Conservation (phyloP, 441 rosid species). For the Eruca vesicaria region DNA sequence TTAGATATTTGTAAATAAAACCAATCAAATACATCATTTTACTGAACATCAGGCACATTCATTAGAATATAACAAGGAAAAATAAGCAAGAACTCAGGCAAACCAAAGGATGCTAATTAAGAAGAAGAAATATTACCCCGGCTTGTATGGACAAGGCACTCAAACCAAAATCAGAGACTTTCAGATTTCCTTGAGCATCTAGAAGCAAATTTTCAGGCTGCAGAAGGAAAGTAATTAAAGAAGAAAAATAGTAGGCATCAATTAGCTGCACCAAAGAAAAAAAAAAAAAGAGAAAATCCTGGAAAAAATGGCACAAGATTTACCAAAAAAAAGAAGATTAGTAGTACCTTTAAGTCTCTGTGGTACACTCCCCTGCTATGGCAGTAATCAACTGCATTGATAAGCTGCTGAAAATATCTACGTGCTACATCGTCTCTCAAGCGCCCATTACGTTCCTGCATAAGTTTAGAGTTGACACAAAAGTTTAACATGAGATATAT, state of each 20-base stretch:
- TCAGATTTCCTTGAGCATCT: constrained; percentile 79
- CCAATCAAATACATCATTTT: background rate
- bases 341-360: constrained; percentile 81
- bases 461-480: constrained; percentile 23
- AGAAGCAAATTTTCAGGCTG: constrained; percentile 95
- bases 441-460: constrained; percentile 83
- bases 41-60: constrained; percentile 5
- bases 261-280: background rate
- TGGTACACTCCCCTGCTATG: constrained; percentile 98
- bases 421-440: constrained; percentile 86
- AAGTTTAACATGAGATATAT: background rate
- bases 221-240: constrained; percentile 20
- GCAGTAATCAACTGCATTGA: constrained; percentile 94
- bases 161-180: constrained; percentile 97
- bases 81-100: background rate
- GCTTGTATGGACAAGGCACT: constrained; percentile 96
- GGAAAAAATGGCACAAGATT: background rate
- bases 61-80: background rate
- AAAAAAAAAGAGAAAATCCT: no score
- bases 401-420: constrained; percentile 91
- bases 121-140: constrained; percentile 52
- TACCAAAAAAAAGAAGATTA: background rate
- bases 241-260: background rate
- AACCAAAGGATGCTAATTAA: constrained; percentile 1
- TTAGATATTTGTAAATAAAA: background rate